These are phyloP conservation scores for Zelonia costaricensis DNA, from an alignment of 208 protist genomes.

Conservation along the genomic window DNA sequence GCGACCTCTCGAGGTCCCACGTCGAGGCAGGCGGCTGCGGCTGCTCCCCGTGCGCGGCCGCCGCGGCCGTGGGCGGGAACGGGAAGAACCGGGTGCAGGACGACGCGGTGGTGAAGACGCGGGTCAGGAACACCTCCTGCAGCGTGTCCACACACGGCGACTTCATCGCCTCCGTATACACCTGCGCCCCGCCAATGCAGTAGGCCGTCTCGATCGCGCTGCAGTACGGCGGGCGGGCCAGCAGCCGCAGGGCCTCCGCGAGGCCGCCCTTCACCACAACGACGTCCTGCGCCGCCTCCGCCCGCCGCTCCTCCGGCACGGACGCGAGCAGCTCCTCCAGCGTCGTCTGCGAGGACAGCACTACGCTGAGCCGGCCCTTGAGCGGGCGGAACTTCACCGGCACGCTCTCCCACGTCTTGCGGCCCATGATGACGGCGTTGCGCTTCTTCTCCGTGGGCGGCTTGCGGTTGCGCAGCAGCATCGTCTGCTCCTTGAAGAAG, in stretches of 20 bases:
- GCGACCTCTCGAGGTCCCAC: slow-evolving; percentile 48
- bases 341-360: slow-evolving; percentile 66
- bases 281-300: slow-evolving; percentile 38
- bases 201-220: slow-evolving; percentile 86
- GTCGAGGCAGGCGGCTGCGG: background rate
- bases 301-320: slow-evolving; percentile 54
- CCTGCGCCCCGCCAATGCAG: slow-evolving; percentile 91
- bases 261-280: slow-evolving; percentile 66
- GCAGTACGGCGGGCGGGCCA: slow-evolving; percentile 59
- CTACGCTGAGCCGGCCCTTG: slow-evolving; percentile 90
- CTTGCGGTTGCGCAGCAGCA: slow-evolving; percentile 71
- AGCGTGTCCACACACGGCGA: slow-evolving; percentile 65
- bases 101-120: slow-evolving; percentile 35
- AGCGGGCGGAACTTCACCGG: slow-evolving; percentile 90
- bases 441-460: slow-evolving; percentile 38
- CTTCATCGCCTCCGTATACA: slow-evolving; percentile 82
- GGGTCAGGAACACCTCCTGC: slow-evolving; percentile 73
- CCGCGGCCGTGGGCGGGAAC: slow-evolving; percentile 37
- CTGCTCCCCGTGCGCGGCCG: background rate
- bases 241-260: slow-evolving; percentile 43
- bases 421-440: slow-evolving; percentile 97
- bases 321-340: slow-evolving; percentile 38
- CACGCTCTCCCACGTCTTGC: slow-evolving; percentile 97
- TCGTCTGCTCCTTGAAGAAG: slow-evolving; percentile 86
- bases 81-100: slow-evolving; percentile 66